A percentile compares a stretch with the other conserved stretches of the same genome.
Evolutionary conservation across 768 basidiomycete species (phyloP).

Genomic region (Suillus subalutaceus): DNA sequence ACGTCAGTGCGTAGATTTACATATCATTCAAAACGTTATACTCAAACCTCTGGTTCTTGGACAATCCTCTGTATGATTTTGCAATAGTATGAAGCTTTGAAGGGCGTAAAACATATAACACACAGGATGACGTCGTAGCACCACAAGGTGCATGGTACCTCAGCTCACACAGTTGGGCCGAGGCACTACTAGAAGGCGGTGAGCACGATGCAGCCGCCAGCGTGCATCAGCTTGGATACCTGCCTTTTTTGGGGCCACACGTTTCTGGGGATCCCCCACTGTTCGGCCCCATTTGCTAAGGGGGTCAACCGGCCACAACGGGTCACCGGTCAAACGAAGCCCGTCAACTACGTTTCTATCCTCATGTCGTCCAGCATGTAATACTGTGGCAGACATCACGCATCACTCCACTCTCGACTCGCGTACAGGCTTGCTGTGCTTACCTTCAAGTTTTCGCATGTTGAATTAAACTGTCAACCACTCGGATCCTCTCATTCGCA

Average conservation of each 20-base stretch:
- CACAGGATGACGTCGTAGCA: background rate
- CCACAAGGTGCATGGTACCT: background rate
- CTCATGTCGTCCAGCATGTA: slow-evolving; percentile 4
- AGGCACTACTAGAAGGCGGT: slow-evolving; percentile 1
- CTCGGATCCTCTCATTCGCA: background rate
- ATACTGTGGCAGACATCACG: background rate
- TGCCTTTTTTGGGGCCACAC: background rate
- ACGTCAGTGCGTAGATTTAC: background rate
- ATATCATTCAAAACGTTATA: background rate
- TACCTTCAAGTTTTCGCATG: background rate
- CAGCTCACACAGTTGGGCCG: background rate
- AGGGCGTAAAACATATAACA: background rate
- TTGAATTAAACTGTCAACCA: background rate
- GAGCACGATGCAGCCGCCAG: background rate
- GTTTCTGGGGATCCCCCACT: background rate
- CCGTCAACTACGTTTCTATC: background rate
- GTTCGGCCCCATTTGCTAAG: background rate
- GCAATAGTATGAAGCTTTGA: background rate
- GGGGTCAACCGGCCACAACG: background rate
- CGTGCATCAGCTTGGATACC: background rate
- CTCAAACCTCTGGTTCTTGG: background rate
- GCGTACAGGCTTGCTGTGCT: background rate
- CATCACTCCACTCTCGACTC: background rate
- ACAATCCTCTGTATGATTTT: background rate
- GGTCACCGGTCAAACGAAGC: too few relatives aligned